Base-by-base conservation (phyloP, 1,139 yeast genomes). In the Hemisphaericaspora lyxosophila region DNA sequence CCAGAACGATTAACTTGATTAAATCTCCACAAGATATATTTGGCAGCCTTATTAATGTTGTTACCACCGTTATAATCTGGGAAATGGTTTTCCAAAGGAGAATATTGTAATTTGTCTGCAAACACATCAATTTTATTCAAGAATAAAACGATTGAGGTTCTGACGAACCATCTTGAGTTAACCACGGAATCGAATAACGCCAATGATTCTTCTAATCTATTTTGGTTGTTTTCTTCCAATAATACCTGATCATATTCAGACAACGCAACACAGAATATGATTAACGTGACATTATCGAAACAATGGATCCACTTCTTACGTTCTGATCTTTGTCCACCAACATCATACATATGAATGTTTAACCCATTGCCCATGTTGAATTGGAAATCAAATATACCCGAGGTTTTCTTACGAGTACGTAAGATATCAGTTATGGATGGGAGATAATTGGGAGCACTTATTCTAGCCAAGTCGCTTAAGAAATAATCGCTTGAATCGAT, bases 271-370 rank as follows among this genome's bases (percentile, higher is more conserved):
- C 96, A 88, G 59, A 88, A 89, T 42, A 89, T 87, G 35, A 89
- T 85, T 36, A 86, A 70, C 0, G 96, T 85, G 24, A 89, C 97
- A 52, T 89, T 88, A 60, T 89, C 96, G 54, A 89, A 89, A 57
- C 96, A 89, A 61, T 89, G 95, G 48, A 89, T 89, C 97, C 97
- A 89, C 60, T 89, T 89, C 55, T 87, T 87, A 38, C 97, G 79
- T 64, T 89, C 97, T 2, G 92, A 82, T 51, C 97, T 70, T 62
- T 89, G 97, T 2, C 97, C 97, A 45, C 97, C 97, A 35, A 89
- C 96, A 59, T 89, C 97, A 57, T 75, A 88, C 74, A 89, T 80
- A 60, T 87, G 95, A 41, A 88, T 76, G 53, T 81, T 81, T 40
- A 87, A 66, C 4, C 77, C 73, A 36, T 77, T 78, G 28, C 87